Evolutionary conservation across 208 protist species (phyloP).

Genomic region (Trichomonas vaginalis): DNA sequence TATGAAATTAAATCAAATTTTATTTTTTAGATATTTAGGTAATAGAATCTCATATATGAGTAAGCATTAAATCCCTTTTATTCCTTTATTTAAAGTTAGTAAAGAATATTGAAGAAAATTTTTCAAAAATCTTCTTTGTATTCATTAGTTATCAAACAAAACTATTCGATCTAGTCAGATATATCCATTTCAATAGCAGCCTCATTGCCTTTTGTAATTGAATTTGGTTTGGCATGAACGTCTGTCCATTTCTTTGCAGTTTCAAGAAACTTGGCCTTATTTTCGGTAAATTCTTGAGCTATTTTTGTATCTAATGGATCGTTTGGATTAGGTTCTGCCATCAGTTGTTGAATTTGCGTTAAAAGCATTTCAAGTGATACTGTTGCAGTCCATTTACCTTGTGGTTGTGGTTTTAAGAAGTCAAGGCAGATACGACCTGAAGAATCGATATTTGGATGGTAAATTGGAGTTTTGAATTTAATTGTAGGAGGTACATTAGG

Average conservation of each 20-base stretch:
- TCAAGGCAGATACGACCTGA: conserved; percentile 11
- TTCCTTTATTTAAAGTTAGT: no score
- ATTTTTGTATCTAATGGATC: conserved; percentile 16
- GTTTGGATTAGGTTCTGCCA: not conserved
- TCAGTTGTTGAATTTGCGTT: not conserved
- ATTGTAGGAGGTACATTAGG: conserved; percentile 50
- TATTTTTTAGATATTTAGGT: no score
- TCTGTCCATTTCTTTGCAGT: not conserved
- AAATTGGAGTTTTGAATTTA: conserved; percentile 15
- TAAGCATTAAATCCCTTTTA: no score
- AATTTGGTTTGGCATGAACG: not conserved
- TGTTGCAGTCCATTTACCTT: not conserved
- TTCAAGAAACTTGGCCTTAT: not conserved
- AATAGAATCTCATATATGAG: no score
- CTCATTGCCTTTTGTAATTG: not conserved
- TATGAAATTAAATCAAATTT: no score
- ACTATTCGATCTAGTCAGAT: not conserved
- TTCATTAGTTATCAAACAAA: no score
- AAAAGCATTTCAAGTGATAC: not conserved
- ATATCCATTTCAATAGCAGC: not conserved
- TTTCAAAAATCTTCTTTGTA: no score
- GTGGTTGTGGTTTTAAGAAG: not conserved
- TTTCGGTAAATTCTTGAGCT: not conserved
- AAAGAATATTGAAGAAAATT: no score
- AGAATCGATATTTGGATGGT: conserved; percentile 15